Evolutionary conservation across 768 basidiomycete genomes (phyloP), one percentile per base, ranked within the genome.

Genomic region (Leucocoprinus birnbaumii): DNA sequence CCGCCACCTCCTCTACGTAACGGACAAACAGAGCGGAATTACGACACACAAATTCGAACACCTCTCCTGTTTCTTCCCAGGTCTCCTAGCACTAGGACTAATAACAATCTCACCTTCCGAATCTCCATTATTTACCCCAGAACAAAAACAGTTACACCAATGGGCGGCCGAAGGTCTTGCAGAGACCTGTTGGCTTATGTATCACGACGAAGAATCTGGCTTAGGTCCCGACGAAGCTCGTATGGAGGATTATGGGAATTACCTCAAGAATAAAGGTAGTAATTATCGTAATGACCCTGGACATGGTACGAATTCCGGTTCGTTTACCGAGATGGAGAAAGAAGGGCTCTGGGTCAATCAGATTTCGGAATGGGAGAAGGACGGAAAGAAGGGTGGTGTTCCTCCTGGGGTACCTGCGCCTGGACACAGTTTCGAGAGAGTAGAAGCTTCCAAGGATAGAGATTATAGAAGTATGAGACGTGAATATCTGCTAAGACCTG

Each of bases 101-200:
- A 69, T 78, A 54, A 76, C 75, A 3, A 73, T 85, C 31, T 44
- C 47, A n/a, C 45, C 46, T n/a, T 34, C 47, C 10, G 65, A 62
- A 3, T 22, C 54, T n/a, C 24, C 53, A 14, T 65, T 68, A 40
- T 68, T 78, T 13, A 47, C 71, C 0, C 51, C 60, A 2, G 57
- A 65, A 3, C 69, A 69, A 8, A 69, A 67, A 27, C 66, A 85
- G 48, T 66, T 82, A 18, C 87, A 90, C 62, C 63, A 76, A 48
- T 88, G 86, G 81, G 89, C 85, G 0, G 89, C 89, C 0, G 73
- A 83, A 63, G 89, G 87, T 2, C 73, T 91, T 11, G 83, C 84
- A 9, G 78, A 85, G 60, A 86, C 78, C 14, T 91, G 89, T 62
- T 87, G 80, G 62, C 61, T 84, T 9, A 73, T 80, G 35, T 91